Base-by-base conservation (phyloP, 2,329 filamentous ascomycete species). In the Decorospora gaudefroyi region DNA sequence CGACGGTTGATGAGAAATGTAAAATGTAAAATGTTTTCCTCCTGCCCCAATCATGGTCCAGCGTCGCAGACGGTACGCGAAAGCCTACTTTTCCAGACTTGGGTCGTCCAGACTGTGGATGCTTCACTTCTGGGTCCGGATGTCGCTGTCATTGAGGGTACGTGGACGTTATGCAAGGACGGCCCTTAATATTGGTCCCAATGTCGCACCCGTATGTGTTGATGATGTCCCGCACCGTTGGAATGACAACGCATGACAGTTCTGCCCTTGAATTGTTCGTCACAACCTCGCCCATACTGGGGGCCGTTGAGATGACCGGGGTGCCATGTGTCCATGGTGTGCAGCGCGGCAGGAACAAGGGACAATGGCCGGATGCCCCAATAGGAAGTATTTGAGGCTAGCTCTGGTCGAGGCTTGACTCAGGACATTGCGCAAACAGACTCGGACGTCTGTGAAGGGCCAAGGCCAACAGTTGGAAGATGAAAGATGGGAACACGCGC, bases 241-340 rank as follows among this genome's bases (percentile, higher is more conserved):
- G 49, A 51, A 43, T 44, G 35, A 35, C 46, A 43, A 41, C 41
- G 32, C 53, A 51, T 49, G 53, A 59, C 39, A 41, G 29, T 31
- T 26, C 41, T 32, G 42, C 43, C 29, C 35, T 42, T 51, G 41
- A 39, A 51, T 19, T 32, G 40, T 37, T 47, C 39, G 36, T 43
- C 33, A 46, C 40, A 33, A 30, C 35, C 22, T 48, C 37, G 13
- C 50, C 47, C 51, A 46, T n/a, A n/a, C n/a, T n/a, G n/a, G 46
- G 43, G 46, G 55, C 29, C 38, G 53, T 46, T 57, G 53, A 39
- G 42, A 34, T 32, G 55, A 55, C 65, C 37, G 42, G 65, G 66
- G 64, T 69, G 67, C 66, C 68, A 70, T 70, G 67, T 68, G 65
- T 51, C 55, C 54, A 57, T 48, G 53, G 53, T 38, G 43, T 50